Evolutionary conservation across 139 green algal genomes (phyloP), one percentile per base, ranked within the genome.

Genomic region (Chlamydomonas sp.): DNA sequence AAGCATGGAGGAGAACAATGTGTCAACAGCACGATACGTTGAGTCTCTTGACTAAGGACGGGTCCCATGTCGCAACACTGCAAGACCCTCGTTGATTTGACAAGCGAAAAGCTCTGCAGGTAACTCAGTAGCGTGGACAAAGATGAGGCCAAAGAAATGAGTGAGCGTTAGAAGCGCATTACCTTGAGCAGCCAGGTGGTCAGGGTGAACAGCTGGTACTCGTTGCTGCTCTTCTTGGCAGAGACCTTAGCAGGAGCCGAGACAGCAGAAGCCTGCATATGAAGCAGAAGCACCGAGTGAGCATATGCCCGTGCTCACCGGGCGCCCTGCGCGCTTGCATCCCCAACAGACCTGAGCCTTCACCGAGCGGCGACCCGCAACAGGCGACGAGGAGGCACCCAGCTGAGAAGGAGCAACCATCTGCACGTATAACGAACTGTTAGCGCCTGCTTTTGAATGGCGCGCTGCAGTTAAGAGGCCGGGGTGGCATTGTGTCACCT

Each of bases 131-230:
- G 17, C 14, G 60, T 12, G 9, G 63, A 79, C 58, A 86, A 20
- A 63, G 85, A 79, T 14, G 67, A 0, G 8, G 17, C 63, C 31
- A 59, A 60, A 14, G 78, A 6, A 77, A 3, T 5, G 7, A 12
- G 58, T 9, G 59, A 18, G 62, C 31, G 62, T 82, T n/a, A 75
- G 16, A 61, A 75, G 16, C 79, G 10, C 3, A 90, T 69, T 71
- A 97, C 95, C 93, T 95, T 94, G 75, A 99, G 92, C 61, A 99
- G 91, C 95, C 95, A 99, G 63, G 95, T 98, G 17, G 95, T 97
- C 14, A 98, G 91, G 14, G 96, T 97, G 84, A 91, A 93, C 17
- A 98, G 90, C 78, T 95, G 93, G 87, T 96, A 97, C 81, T 94
- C 63, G 79, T 87, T 91, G 63, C 87, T 90, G 59, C 63, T 75